A percentile compares a stretch with the other conserved stretches of the same genome.
Evolutionary conservation across 2,329 filamentous ascomycete genomes (phyloP).

Genomic region (Cladobotryum protrusum): DNA sequence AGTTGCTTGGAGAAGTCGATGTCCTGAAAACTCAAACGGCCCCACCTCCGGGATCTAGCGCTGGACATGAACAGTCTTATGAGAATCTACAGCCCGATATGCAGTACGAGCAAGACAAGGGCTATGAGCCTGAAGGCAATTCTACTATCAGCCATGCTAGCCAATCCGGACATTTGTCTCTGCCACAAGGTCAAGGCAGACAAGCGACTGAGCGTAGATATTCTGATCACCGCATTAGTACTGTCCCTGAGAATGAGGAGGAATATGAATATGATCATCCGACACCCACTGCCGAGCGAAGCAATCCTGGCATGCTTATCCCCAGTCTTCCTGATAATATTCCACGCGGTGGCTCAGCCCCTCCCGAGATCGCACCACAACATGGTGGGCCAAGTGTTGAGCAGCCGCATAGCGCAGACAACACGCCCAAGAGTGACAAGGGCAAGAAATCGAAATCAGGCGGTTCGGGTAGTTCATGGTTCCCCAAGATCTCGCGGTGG

Average conservation of each 20-base stretch:
- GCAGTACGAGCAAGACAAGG: conserved; percentile 62
- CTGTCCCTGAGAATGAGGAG: conserved; percentile 77
- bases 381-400: conserved; percentile 33
- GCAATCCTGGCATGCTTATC: conserved; percentile 51
- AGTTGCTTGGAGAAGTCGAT: conserved; percentile 88
- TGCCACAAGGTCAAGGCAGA: conserved; percentile 42
- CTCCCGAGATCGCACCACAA: conserved; percentile 56
- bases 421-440: conserved; percentile 68
- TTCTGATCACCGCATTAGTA: conserved; percentile 80
- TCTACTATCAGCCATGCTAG: conserved; percentile 61
- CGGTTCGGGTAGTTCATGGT: conserved; percentile 63
- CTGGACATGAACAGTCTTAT: conserved; percentile 56
- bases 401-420: conserved; percentile 60
- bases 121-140: conserved; percentile 81
- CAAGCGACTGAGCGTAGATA: conserved; percentile 49
- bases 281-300: conserved; percentile 33
- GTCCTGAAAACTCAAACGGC: conserved; percentile 61
- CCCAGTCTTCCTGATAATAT: conserved; percentile 45
- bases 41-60: conserved; percentile 28
- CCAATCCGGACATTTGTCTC: conserved; percentile 70
- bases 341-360: conserved; percentile 41
- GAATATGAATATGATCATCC: conserved; percentile 54
- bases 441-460: conserved; percentile 84
- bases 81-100: conserved; percentile 59
- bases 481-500: conserved; percentile 94